Percentiles rank a stretch among this genome's conserved stretches.
Evolutionary conservation across 2,329 filamentous ascomycete genomes (phyloP).

Genomic region (Sporothrix phasma): DNA sequence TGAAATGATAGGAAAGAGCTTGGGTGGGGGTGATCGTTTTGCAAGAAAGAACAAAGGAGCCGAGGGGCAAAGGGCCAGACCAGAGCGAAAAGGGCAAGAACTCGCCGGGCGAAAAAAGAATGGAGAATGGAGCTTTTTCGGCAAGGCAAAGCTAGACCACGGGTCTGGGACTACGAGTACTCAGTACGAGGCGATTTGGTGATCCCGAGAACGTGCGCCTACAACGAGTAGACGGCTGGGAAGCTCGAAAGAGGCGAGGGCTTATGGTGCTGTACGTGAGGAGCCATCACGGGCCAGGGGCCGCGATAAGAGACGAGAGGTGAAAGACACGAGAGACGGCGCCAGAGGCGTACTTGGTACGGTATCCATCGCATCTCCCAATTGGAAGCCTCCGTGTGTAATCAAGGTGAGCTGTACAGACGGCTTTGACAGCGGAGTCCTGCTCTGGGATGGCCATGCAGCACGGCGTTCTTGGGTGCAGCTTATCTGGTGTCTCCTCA

Average conservation of each 20-base stretch:
- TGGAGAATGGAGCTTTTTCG: constrained; percentile 5
- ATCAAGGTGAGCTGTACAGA: not conserved
- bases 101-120: constrained; percentile 4
- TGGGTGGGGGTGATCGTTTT: not conserved
- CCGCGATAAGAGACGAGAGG: not conserved
- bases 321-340: not conserved
- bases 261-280: not conserved
- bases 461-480: not conserved
- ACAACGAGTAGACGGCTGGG: too few species aligned
- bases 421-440: not conserved
- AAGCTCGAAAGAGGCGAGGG: too few species aligned
- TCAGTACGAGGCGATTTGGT: not conserved
- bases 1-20: not conserved
- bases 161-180: not conserved
- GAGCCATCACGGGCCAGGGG: too few species aligned
- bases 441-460: constrained; percentile 3
- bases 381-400: not conserved
- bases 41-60: not conserved
- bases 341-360: too few species aligned
- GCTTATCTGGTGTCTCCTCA: too few species aligned
- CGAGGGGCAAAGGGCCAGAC: not conserved
- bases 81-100: not conserved
- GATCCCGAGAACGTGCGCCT: not conserved
- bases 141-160: not conserved
- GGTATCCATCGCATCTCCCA: not conserved